phyloP scores from a whole-genome alignment of 2,329 filamentous ascomycete species.

The Incumbomyces delicatus region DNA sequence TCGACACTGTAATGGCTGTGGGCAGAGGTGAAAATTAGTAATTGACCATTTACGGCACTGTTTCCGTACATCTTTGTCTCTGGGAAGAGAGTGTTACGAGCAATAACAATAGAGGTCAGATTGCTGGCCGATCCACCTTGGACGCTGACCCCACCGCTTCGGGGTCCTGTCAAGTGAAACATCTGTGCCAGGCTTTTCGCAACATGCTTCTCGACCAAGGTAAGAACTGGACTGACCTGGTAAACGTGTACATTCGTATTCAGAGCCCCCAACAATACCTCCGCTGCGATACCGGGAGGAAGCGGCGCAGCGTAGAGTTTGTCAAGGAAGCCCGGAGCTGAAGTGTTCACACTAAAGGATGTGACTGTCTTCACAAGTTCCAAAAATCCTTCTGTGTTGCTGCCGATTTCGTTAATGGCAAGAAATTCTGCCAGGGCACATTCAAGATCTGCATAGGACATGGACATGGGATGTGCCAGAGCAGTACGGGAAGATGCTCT shows the following conservation, averaged over 20 bases:
- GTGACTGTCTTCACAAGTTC: constrained; percentile 61
- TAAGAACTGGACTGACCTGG: constrained; percentile 81
- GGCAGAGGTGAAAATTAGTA: constrained; percentile 76
- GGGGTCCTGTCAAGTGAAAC: constrained; percentile 64
- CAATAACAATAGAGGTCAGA: constrained; percentile 72
- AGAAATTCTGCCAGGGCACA: constrained; percentile 26
- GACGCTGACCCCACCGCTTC: constrained; percentile 61
- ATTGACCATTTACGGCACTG: constrained; percentile 39
- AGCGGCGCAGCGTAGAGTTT: constrained; percentile 91
- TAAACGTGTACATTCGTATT: constrained; percentile 96
- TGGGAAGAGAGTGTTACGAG: constrained; percentile 76
- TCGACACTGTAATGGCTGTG: constrained; percentile 94
- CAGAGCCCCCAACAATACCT: constrained; percentile 71
- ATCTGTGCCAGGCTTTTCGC: constrained; percentile 60
- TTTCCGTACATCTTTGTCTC: constrained; percentile 67
- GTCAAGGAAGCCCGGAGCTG: constrained; percentile 92
- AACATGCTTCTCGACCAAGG: constrained; percentile 78
- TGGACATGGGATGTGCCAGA: constrained; percentile 55
- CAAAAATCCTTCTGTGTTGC: constrained; percentile 64
- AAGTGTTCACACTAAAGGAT: constrained; percentile 90
- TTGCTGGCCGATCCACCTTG: constrained; percentile 82
- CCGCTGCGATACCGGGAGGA: constrained; percentile 73
- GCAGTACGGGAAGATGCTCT: constrained; percentile 40
- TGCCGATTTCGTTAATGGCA: constrained; percentile 46
- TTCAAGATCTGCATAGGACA: constrained; percentile 49